phyloP scores from a whole-genome alignment of 1,284 basidiomycete species.

The Trichosporon coremiiforme region DNA sequence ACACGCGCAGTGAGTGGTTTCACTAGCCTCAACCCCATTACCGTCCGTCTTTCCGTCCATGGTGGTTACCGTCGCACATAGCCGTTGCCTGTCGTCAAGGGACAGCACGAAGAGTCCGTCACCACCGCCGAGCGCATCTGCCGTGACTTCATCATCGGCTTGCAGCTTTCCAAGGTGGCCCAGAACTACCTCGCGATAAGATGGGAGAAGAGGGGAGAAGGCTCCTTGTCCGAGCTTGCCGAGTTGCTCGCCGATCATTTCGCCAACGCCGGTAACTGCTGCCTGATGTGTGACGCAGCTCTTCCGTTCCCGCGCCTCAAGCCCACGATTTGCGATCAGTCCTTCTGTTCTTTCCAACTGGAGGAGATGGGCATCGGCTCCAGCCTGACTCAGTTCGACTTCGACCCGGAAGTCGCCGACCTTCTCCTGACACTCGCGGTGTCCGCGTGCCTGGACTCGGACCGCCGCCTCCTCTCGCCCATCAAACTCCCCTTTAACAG shows the following conservation, averaged over 20 bases:
- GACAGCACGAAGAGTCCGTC: background rate
- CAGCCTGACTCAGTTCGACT: constrained; percentile 20
- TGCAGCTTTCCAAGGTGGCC: background rate
- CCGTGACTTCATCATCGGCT: background rate
- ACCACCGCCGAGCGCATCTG: background rate
- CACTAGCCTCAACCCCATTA: background rate
- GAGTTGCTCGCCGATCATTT: constrained; percentile 17
- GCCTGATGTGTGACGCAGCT: background rate
- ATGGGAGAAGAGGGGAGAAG: constrained; percentile 18
- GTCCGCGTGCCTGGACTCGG: background rate
- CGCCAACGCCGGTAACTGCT: constrained; percentile 21
- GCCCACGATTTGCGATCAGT: constrained; percentile 24
- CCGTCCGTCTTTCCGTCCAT: background rate
- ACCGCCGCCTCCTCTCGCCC: background rate
- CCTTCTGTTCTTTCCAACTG: constrained; percentile 23
- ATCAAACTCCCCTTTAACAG: background rate
- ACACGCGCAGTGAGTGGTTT: constrained; percentile 20
- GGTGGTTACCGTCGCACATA: constrained; percentile 21
- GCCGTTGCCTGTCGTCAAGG: background rate
- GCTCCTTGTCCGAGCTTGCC: constrained; percentile 22
- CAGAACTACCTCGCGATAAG: background rate
- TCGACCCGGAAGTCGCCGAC: constrained; percentile 22
- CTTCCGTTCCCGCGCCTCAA: constrained; percentile 22
- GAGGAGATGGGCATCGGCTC: constrained; percentile 23
- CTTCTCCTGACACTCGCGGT: constrained; percentile 21